Base-by-base conservation (phyloP, 2,329 filamentous ascomycete species). In the Sporothrix humicola region DNA sequence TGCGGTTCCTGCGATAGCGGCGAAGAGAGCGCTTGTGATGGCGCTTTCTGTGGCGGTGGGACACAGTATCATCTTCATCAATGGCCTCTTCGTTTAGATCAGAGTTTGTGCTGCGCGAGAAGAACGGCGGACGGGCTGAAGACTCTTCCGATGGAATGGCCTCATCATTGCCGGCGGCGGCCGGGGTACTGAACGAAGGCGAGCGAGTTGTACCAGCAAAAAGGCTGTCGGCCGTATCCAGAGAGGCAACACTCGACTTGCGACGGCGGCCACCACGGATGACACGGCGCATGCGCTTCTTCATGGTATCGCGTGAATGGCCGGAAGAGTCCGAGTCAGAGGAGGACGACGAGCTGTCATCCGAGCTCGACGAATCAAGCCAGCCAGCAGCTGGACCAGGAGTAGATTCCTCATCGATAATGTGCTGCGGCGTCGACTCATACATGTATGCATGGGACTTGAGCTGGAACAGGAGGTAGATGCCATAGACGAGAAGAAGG, bases 361-460 rank as follows among this genome's bases (percentile, higher is more conserved):
- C 75, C 1, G 75, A 76, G 65, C 75, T 76, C 2, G 91, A 93
- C 0, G 90, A 90, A 76, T 96, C 92, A 79, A 97, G 87, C 82
- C 95, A 93, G 46, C 92, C 92, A 20, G 92, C 92, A 13, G 95
- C 87, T 0, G 96, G 91, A 76, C 95, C 95, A 26, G 95, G 95
- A 63, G 93, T 92, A 0, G 93, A 91, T 80, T 97, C 95, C 78
- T 96, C 94, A 77, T 98, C 95, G 76, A 98, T 96, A 74, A 97
- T 92, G 78, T 95, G 91, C 82, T 97, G 94, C 10, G 95, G 95
- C 5, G 93, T 97, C 77, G 94, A 96, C 81, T 94, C 92, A 78
- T 97, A 97, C 85, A 97, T 90, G 83, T 97, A 97, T 9, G 93
- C 88, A 80, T 97, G 94, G 1, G 94, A 96, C 82, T 97, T 97